These are phyloP conservation scores for Citrus unshiu DNA, from an alignment of 345 rosid genomes.

Conservation along the genomic window DNA sequence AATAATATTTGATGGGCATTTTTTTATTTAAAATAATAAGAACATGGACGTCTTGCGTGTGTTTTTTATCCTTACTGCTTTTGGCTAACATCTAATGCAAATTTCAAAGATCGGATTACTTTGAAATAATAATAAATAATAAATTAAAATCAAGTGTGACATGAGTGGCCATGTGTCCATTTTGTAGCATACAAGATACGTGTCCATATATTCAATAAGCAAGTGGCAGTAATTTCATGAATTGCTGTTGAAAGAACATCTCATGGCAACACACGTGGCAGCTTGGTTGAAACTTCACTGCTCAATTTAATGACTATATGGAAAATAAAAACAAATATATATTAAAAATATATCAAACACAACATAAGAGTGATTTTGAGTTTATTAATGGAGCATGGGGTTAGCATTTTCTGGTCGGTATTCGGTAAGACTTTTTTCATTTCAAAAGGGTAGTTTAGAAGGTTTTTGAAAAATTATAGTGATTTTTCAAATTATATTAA, in stretches of 20 bases:
- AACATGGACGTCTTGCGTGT: background rate
- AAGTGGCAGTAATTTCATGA: constrained; percentile 5
- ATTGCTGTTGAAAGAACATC: background rate
- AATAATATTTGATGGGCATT: background rate
- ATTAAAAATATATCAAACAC: too few species aligned
- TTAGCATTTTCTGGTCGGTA: too few species aligned
- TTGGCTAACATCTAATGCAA: background rate
- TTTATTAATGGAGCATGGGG: background rate
- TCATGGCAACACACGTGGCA: background rate
- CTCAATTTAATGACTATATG: background rate
- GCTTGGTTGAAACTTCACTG: background rate
- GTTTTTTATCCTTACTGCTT: background rate
- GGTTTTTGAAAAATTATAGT: too few species aligned
- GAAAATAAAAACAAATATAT: too few species aligned
- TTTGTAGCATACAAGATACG: background rate
- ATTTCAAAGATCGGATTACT: background rate
- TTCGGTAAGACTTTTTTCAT: too few species aligned
- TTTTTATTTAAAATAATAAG: background rate
- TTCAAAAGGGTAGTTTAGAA: too few species aligned
- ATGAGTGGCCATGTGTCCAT: background rate
- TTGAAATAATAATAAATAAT: background rate
- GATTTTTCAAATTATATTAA: too few species aligned
- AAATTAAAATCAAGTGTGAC: background rate
- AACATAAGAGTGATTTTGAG: background rate
- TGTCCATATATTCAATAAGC: background rate